These are phyloP conservation scores for Cadophora luteo-olivacea DNA, from an alignment of 2,329 filamentous ascomycete species.

Conservation along the genomic window DNA sequence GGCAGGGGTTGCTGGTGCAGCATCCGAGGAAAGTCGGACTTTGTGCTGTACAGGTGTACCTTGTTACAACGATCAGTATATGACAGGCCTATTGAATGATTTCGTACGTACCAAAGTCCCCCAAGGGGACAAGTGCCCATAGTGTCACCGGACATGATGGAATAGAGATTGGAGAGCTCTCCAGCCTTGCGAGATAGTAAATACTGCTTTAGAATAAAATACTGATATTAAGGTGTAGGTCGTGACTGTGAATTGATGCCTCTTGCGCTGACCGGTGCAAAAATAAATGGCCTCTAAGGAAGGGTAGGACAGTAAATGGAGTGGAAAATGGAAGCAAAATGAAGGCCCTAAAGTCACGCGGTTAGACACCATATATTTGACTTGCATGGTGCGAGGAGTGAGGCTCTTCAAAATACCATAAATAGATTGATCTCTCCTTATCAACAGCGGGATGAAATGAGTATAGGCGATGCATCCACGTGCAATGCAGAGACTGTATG, in stretches of 20 bases:
- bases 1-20: slow-evolving; percentile 32
- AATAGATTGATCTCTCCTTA: not conserved
- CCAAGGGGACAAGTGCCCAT: slow-evolving; percentile 17
- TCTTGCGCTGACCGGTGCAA: too few relatives aligned
- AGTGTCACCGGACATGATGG: not conserved
- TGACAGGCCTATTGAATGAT: not conserved
- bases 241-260: too few relatives aligned
- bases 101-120: slow-evolving; percentile 6
- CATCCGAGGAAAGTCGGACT: slow-evolving; percentile 33
- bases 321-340: too few relatives aligned
- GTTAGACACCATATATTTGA: too few relatives aligned
- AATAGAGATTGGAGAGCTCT: not conserved
- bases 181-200: not conserved
- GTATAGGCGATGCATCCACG: not conserved
- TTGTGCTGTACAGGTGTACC: slow-evolving; percentile 32
- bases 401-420: not conserved
- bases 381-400: not conserved
- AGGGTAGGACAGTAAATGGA: too few relatives aligned
- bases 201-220: too few relatives aligned
- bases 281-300: too few relatives aligned
- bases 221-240: too few relatives aligned
- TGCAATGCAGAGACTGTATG: not conserved
- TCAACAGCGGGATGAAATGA: not conserved
- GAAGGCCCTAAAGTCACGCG: too few relatives aligned
- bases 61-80: not conserved